These are phyloP conservation scores for Tolypocladium sp. DNA, from an alignment of 2,329 filamentous ascomycete genomes.

Conservation along the genomic window DNA sequence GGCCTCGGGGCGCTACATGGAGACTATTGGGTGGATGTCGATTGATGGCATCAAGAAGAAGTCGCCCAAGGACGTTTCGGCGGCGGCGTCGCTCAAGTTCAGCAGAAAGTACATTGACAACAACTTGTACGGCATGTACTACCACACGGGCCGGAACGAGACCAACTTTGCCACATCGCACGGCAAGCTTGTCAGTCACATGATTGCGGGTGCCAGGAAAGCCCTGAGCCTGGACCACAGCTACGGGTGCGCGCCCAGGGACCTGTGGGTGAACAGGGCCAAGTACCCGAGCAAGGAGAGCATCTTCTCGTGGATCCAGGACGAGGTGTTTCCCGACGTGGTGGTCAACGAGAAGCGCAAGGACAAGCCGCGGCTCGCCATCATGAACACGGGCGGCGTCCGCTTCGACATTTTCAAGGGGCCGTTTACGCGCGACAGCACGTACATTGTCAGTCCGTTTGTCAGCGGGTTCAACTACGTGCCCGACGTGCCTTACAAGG, in stretches of 20 bases:
- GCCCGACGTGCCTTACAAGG: constrained; percentile 69
- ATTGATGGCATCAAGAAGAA: constrained; percentile 52
- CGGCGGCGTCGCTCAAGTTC: constrained; percentile 46
- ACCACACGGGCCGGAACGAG: constrained; percentile 67
- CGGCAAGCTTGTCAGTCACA: constrained; percentile 60
- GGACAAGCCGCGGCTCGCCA: constrained; percentile 56
- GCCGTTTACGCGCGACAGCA: constrained; percentile 78
- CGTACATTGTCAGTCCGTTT: constrained; percentile 83
- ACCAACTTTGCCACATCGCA: constrained; percentile 67
- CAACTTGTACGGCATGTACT: constrained; percentile 74
- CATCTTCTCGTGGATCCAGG: constrained; percentile 73
- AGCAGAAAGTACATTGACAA: constrained; percentile 85
- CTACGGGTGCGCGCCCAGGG: constrained; percentile 75
- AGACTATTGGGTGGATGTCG: constrained; percentile 91
- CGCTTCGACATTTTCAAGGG: constrained; percentile 96
- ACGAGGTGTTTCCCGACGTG: constrained; percentile 62
- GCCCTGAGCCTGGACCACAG: constrained; percentile 61
- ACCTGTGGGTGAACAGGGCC: constrained; percentile 73
- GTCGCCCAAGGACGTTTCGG: constrained; percentile 13
- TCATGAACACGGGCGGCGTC: constrained; percentile 84
- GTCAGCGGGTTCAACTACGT: constrained; percentile 68
- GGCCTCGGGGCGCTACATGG: constrained; percentile 85
- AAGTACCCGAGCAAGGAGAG: constrained; percentile 65
- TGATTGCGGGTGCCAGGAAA: constrained; percentile 62
- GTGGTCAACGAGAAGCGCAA: constrained; percentile 48